These are phyloP conservation scores for Lotus japonicus DNA, from an alignment of 306 rosid species.

Conservation along the genomic window DNA sequence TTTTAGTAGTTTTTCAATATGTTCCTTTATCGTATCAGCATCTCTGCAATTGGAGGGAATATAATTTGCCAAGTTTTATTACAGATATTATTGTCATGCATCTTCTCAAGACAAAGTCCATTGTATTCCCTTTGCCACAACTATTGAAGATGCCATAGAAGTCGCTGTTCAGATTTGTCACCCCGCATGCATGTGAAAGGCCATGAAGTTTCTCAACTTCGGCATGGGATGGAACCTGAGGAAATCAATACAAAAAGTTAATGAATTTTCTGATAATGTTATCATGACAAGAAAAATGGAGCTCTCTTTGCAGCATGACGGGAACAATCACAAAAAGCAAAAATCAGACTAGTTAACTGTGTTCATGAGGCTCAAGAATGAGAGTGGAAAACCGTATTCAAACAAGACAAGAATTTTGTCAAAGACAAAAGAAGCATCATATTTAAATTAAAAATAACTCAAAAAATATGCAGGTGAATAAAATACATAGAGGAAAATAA, in stretches of 20 bases:
- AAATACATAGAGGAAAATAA: too few relatives aligned
- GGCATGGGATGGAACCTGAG: conserved; percentile 57
- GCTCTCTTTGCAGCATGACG: conserved; percentile 18
- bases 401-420: too few relatives aligned
- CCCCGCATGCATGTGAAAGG: conserved; percentile 57
- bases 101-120: conserved; percentile 67
- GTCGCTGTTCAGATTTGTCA: conserved; percentile 55
- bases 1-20: too few relatives aligned
- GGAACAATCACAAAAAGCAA: not conserved
- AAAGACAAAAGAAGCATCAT: too few relatives aligned
- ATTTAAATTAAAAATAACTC: too few relatives aligned
- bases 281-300: conserved; percentile 66
- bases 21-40: too few relatives aligned
- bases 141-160: conserved; percentile 81
- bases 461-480: too few relatives aligned
- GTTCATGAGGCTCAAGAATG: conserved; percentile 59
- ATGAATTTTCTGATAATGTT: conserved; percentile 60
- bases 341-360: conserved; percentile 55
- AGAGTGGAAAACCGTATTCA: too few relatives aligned
- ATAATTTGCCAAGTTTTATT: too few relatives aligned
- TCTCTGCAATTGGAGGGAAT: too few relatives aligned
- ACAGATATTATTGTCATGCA: too few relatives aligned
- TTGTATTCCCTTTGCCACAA: conserved; percentile 58
- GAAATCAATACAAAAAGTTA: conserved; percentile 40
- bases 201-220: conserved; percentile 56